These are phyloP conservation scores for Petunia axillaris DNA, from an alignment of 257 asterid genomes.

Conservation along the genomic window DNA sequence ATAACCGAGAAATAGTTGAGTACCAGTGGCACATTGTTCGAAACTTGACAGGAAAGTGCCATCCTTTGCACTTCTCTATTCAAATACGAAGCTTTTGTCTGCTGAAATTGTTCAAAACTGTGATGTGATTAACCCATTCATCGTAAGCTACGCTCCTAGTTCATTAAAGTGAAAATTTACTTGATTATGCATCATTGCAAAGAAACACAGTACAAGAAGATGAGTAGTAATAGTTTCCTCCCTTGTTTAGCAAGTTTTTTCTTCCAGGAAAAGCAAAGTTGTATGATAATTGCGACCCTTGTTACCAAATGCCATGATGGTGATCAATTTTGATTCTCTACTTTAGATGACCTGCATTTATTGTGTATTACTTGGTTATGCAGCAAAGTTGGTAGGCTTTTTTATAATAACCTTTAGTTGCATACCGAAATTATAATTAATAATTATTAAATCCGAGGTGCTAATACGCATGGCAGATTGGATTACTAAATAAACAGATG, in stretches of 20 bases:
- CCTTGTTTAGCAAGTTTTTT: not conserved
- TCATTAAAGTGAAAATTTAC: not conserved
- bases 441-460: not conserved
- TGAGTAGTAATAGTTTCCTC: not conserved
- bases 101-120: too few relatives aligned
- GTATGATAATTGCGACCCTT: not conserved
- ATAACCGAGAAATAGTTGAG: too few relatives aligned
- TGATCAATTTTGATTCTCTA: constrained; percentile 3
- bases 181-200: not conserved
- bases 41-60: too few relatives aligned
- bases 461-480: not conserved
- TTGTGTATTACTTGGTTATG: constrained; percentile 4
- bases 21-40: too few relatives aligned
- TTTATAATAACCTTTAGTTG: not conserved
- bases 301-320: not conserved
- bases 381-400: constrained; percentile 16
- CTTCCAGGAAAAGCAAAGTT: constrained; percentile 28
- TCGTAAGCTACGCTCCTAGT: not conserved
- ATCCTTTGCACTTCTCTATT: too few relatives aligned
- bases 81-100: too few relatives aligned
- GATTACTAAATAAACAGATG: constrained; percentile 10
- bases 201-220: not conserved
- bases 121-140: too few relatives aligned
- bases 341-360: not conserved
- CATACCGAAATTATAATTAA: not conserved